A percentile compares a stretch with the other conserved stretches of the same genome.
These are phyloP conservation scores for Penicillium nordicum DNA, from an alignment of 2,329 filamentous ascomycete genomes.

Conservation along the genomic window DNA sequence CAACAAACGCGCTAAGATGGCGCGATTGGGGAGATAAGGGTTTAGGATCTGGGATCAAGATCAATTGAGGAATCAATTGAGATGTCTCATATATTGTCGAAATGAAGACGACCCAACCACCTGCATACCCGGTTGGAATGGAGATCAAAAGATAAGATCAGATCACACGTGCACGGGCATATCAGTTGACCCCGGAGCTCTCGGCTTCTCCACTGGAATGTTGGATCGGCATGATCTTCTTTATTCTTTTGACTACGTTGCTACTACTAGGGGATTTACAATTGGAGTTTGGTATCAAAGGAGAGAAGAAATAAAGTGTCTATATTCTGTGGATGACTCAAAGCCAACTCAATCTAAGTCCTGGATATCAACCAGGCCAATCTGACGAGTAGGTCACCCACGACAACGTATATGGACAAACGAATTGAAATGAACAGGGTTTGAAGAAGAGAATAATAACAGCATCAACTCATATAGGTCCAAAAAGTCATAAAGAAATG, in stretches of 20 bases:
- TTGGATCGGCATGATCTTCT: constrained; percentile 21
- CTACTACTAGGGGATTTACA: too few relatives aligned
- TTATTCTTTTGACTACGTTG: constrained; percentile 4
- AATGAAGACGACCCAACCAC: neutral
- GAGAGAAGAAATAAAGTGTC: constrained; percentile 1
- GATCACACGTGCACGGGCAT: constrained; percentile 23
- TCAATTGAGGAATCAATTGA: neutral
- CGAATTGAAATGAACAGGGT: constrained; percentile 21
- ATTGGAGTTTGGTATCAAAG: neutral
- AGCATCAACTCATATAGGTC: constrained; percentile 34
- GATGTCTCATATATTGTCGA: neutral
- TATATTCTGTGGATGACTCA: constrained; percentile 10
- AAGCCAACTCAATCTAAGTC: neutral
- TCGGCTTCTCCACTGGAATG: constrained; percentile 20
- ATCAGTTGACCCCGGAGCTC: constrained; percentile 19
- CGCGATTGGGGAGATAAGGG: constrained; percentile 2
- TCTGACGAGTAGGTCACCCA: constrained; percentile 2
- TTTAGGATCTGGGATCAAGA: neutral
- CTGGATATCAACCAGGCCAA: neutral
- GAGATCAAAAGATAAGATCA: constrained; percentile 22
- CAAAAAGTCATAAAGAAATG: constrained; percentile 23
- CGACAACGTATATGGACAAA: constrained; percentile 21
- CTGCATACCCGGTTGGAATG: neutral
- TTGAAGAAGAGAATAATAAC: constrained; percentile 21
- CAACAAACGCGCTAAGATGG: constrained; percentile 19